A percentile compares a stretch with the other conserved stretches of the same genome.
These are phyloP conservation scores for Kuraishia hungarica DNA, from an alignment of 805 yeast species.

Conservation along the genomic window DNA sequence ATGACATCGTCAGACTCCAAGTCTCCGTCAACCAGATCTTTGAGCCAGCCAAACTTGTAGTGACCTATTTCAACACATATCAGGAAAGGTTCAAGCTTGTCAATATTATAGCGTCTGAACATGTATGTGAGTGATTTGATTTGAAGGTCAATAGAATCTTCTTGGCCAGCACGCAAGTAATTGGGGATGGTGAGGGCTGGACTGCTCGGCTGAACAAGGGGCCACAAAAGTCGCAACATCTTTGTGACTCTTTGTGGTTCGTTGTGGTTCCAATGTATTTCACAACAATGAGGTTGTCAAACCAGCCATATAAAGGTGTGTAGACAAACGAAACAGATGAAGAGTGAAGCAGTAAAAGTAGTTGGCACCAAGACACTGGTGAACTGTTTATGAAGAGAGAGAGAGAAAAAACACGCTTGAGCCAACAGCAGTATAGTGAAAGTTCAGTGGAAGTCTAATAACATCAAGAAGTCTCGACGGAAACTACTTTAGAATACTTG, in stretches of 20 bases:
- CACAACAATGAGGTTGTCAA: too few relatives aligned
- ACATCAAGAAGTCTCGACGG: neutral
- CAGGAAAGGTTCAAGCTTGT: constrained; percentile 33
- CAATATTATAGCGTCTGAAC: constrained; percentile 41
- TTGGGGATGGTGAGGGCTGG: constrained; percentile 39
- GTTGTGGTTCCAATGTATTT: too few relatives aligned
- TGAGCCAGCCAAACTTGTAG: constrained; percentile 14
- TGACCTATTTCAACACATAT: constrained; percentile 19
- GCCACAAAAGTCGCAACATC: constrained; percentile 25
- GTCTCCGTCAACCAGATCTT: neutral
- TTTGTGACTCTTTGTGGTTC: neutral
- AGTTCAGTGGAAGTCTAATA: too few relatives aligned
- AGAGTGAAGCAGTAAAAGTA: too few relatives aligned
- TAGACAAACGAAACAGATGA: too few relatives aligned
- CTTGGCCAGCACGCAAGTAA: constrained; percentile 34
- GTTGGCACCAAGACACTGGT: too few relatives aligned
- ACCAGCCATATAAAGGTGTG: too few relatives aligned
- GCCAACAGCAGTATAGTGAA: too few relatives aligned
- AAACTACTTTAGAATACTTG: neutral
- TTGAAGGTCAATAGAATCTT: constrained; percentile 56
- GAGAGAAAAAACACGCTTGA: too few relatives aligned
- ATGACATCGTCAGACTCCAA: neutral
- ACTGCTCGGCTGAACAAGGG: constrained; percentile 17
- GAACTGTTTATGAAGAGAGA: too few relatives aligned
- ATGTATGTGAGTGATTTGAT: constrained; percentile 50